Evolutionary conservation across 2,329 filamentous ascomycete species (phyloP), one percentile per base, ranked within the genome.

Genomic region (Penicillium expansum): DNA sequence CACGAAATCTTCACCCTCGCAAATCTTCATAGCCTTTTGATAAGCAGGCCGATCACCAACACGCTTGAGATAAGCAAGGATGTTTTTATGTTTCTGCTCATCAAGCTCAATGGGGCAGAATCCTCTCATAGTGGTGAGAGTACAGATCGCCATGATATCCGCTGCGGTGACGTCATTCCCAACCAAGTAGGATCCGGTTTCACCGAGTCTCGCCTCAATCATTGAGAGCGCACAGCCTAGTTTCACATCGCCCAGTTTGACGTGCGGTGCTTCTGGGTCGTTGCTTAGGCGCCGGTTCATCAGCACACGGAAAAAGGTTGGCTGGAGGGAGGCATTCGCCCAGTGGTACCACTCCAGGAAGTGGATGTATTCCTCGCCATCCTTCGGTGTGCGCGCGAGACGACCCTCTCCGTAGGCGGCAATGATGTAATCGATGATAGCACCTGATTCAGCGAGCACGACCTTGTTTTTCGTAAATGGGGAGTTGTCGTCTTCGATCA

Each of bases 301-400:
- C 37, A 66, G 7, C 1, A 66, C 37, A 2, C 62, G 58, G 29
- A 59, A 43, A 1, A 65, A 35, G 2, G 58, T 11, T 6, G 64
- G 64, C 42, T 65, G 62, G 10, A 65, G 44, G 16, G 56, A 60
- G 10, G 58, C 61, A 33, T 65, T 66, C 29, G 62, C 62, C 45
- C 63, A 60, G n/a, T 66, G 61, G 39, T 61, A 65, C 62, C 64
- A 66, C 29, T 64, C 58, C 4, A 66, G 48, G 29, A 58, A 66
- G 27, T 55, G 39, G n/a, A 60, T n/a, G 33, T 66, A 66, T 7
- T 50, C 49, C 5, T 57, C 56, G 8, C 63, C 59, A 11, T 66
- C 64, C n/a, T 62, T 61, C 2, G 62, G 62, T 1, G 62, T 65
- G 1, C 35, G 56, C 7, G 55, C 54, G n/a, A 66, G 18, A 5